Percentiles rank a stretch among this genome's conserved stretches.
Conservation (phyloP, 306 rosid species). For the Clitoria ternatea region DNA sequence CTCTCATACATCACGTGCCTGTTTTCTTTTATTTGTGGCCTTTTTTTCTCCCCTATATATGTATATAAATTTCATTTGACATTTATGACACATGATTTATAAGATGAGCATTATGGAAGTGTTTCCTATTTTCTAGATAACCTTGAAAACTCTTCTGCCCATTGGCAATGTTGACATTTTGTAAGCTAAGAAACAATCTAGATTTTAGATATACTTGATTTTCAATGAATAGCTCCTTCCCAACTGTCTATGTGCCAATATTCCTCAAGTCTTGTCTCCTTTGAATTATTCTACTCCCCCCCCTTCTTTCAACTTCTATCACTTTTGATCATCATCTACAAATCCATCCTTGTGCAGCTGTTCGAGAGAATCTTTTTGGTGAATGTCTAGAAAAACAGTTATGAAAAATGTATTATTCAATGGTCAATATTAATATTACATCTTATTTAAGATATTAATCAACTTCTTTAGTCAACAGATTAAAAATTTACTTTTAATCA, state of each 20-base stretch:
- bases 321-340: conserved; percentile 11
- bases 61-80: conserved; percentile 21
- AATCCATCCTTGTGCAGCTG: conserved; percentile 25
- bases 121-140: conserved; percentile 17
- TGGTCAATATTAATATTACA: too few species aligned
- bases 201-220: conserved; percentile 11
- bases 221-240: conserved; percentile 18
- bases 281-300: conserved; percentile 26
- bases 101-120: conserved; percentile 20
- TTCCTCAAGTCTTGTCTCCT: conserved; percentile 25
- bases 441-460: too few species aligned
- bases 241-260: conserved; percentile 25
- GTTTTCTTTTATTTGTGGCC: conserved; percentile 18
- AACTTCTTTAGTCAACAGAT: too few species aligned
- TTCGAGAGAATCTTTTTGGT: conserved; percentile 18
- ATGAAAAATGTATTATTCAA: too few species aligned
- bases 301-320: conserved; percentile 20
- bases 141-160: background rate
- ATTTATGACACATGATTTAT: conserved; percentile 15
- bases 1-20: conserved; percentile 46
- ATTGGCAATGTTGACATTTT: conserved; percentile 8
- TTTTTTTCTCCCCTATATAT: background rate
- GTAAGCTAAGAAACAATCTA: background rate
- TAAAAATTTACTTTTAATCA: too few species aligned
- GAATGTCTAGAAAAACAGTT: too few species aligned